phyloP scores from a whole-genome alignment of 768 basidiomycete species.

The Xerocomellus amylosporus region DNA sequence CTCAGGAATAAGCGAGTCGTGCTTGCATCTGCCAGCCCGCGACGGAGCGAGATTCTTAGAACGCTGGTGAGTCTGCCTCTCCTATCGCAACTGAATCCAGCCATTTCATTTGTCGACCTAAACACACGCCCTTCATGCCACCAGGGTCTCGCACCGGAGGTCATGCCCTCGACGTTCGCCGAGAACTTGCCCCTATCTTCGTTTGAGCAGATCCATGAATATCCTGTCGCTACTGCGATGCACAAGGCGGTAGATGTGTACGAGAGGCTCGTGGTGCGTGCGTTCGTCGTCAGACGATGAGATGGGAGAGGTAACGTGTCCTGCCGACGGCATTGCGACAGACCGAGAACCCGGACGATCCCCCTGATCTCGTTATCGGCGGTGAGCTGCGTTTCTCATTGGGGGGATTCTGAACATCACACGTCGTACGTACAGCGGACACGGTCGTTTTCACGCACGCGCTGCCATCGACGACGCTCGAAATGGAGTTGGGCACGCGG shows the following conservation, averaged over 20 bases:
- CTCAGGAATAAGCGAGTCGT: slow-evolving; percentile 75
- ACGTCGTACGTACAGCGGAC: slow-evolving; percentile 72
- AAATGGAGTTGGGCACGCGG: slow-evolving; percentile 38
- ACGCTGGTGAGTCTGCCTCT: slow-evolving; percentile 54
- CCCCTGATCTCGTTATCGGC: slow-evolving; percentile 77
- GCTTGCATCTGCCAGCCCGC: slow-evolving; percentile 83
- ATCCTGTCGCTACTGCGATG: slow-evolving; percentile 72
- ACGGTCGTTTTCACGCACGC: slow-evolving; percentile 89
- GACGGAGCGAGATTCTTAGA: slow-evolving; percentile 78
- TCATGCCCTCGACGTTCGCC: slow-evolving; percentile 73
- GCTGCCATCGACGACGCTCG: slow-evolving; percentile 51
- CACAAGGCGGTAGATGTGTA: slow-evolving; percentile 88
- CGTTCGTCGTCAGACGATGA: not conserved
- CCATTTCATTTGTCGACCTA: not conserved
- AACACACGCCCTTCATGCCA: not conserved
- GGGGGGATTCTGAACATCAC: not conserved
- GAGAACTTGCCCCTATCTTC: slow-evolving; percentile 68
- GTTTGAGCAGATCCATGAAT: slow-evolving; percentile 71
- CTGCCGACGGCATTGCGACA: slow-evolving; percentile 15
- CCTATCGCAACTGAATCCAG: not conserved
- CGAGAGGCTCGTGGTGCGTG: slow-evolving; percentile 65
- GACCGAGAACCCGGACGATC: slow-evolving; percentile 58
- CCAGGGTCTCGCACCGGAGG: slow-evolving; percentile 64
- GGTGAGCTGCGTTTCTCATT: slow-evolving; percentile 39
- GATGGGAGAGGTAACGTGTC: not conserved